Evolutionary conservation across 495 filamentous ascomycete genomes (phyloP), one percentile per base, ranked within the genome.

Genomic region (Hypomontagnella monticulosa): DNA sequence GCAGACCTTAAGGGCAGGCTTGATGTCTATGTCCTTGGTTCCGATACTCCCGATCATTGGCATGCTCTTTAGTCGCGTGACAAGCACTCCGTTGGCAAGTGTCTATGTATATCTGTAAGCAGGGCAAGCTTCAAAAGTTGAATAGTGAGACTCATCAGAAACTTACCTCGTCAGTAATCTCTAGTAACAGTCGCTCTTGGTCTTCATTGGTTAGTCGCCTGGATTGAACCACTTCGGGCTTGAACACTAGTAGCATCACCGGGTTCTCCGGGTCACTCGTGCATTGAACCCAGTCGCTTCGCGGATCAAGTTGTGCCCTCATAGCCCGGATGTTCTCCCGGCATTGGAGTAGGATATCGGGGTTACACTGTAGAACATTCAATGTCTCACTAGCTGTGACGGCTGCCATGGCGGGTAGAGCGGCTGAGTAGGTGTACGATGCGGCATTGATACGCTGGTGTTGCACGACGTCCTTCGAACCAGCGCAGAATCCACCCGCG

Each of bases 401-500:
- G 12, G 96, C 93, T 32, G 97, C 83, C 80, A 98, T 89, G 23
- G 95, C 95, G 11, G 95, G 96, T 42, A 98, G 80, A 16, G 96
- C 95, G 9, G 95, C 95, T 42, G 93, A 97, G 80, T 90, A 99
- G 8, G 94, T 97, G 74, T 97, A 98, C 3, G 93, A 88, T 4
- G 91, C 84, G 27, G 93, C 89, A 12, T 90, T 91, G 69, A 99
- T 91, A 58, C 95, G 92, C 75, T 98, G 95, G 71, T 99, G 95
- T 75, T 95, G 92, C 14, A 97, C 89, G 36, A 98, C 91, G 72
- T 97, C 95, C 51, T 87, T 85, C 27, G 88, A 87, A 18, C 94
- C 93, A 34, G 93, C 92, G 74, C 95, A 99, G 81, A 99, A 99
- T 27, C 95, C 95, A 57, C 95, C 95, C 42, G 93, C 95, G 9